phyloP scores from a whole-genome alignment of 2,329 filamentous ascomycete species.

The Sporothrix euskadiensis region DNA sequence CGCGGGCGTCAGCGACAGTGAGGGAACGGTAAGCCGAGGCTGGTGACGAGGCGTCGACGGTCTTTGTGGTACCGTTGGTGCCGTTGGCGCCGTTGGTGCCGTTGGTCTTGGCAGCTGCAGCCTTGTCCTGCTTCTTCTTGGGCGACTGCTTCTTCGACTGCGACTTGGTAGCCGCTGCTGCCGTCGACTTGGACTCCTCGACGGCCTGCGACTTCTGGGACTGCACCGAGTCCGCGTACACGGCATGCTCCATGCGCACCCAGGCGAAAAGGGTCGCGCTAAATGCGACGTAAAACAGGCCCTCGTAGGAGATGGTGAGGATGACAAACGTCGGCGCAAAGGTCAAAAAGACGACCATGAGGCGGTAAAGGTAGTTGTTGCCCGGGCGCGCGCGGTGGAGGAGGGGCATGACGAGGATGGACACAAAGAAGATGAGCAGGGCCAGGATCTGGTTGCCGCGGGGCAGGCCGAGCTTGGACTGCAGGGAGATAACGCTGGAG shows the following conservation, averaged over 20 bases:
- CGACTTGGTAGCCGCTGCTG: neutral
- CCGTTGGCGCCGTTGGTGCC: neutral
- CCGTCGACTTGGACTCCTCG: neutral
- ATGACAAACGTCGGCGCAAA: constrained; percentile 95
- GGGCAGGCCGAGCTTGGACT: constrained; percentile 81
- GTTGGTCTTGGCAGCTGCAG: constrained; percentile 13
- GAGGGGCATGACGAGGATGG: constrained; percentile 71
- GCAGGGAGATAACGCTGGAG: constrained; percentile 80
- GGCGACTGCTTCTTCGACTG: constrained; percentile 1
- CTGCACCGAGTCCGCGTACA: constrained; percentile 53
- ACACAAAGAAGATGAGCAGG: constrained; percentile 73
- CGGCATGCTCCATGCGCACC: constrained; percentile 85
- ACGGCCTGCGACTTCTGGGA: constrained; percentile 33
- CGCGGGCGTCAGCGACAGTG: constrained; percentile 77
- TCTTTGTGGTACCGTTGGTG: constrained; percentile 16
- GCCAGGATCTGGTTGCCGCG: constrained; percentile 84
- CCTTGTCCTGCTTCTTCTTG: constrained; percentile 9
- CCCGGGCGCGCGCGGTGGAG: constrained; percentile 79
- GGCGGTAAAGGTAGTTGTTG: constrained; percentile 83
- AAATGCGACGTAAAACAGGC: constrained; percentile 91
- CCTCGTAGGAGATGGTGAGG: constrained; percentile 95
- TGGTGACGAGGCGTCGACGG: constrained; percentile 15
- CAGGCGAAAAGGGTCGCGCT: constrained; percentile 79
- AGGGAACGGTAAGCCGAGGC: constrained; percentile 59
- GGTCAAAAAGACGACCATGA: constrained; percentile 86